Evolutionary conservation across 768 basidiomycete species (phyloP), one percentile per base, ranked within the genome.

Genomic region (Trametes maxima): DNA sequence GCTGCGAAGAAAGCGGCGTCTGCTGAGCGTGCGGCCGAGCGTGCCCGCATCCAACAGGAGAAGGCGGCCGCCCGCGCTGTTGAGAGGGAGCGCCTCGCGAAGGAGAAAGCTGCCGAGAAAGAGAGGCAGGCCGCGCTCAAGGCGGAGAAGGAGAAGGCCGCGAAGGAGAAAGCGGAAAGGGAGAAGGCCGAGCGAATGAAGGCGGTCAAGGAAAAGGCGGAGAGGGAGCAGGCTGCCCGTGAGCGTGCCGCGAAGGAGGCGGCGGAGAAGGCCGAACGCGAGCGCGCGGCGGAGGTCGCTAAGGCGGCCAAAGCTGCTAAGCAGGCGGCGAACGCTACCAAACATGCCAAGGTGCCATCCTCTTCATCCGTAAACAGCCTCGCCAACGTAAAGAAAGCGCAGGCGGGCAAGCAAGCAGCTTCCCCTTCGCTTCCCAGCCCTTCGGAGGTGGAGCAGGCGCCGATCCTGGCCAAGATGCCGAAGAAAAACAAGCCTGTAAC

Each of bases 401-500:
- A 69, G 57, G 61, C 64, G 50, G 60, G 66, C 54, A 76, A 75
- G 63, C 65, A 62, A 45, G 59, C 65, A 12, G 16, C 69, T 14
- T 25, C 68, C 48, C 39, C 65, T 21, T 67, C 65, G 43, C 16
- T 46, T 1, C 33, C 67, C 17, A 21, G 62, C 21, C 37, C 70
- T 22, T 75, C 72, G 44, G 65, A 78, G n/a, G 69, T 73, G 5
- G 68, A 78, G 3, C 91, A 92, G 68, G 85, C 85, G 12, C 90
- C 91, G 17, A 82, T 93, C 36, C 77, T 91, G 42, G 92, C 91
- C 22, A 92, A 87, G 73, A 87, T 90, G 74, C 88, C 91, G 5
- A 93, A 92, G 80, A 93, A 93, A 73, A 89, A 78, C 67, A 92
- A 87, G 67, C 88, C 89, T 0, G 65, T 80, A 45, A 60, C 83